Percentiles rank a stretch among this genome's conserved stretches.
Conservation (phyloP, 202 grass and related monocot species). For the Hordeum pubiflorum region DNA sequence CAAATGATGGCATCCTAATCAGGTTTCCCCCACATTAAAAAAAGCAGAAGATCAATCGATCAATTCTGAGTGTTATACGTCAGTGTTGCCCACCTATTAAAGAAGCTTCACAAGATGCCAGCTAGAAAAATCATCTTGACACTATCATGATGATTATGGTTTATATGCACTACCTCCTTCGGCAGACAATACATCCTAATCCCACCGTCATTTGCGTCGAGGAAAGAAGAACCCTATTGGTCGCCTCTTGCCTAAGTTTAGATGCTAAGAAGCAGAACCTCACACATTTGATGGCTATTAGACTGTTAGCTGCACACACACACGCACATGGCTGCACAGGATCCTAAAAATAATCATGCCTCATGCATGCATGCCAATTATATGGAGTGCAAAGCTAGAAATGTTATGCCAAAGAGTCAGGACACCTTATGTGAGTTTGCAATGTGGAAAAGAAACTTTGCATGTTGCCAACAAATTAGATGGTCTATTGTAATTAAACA, state of each 20-base stretch:
- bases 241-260: background rate
- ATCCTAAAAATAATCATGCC: slow-evolving; percentile 15
- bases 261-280: background rate
- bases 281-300: slow-evolving; percentile 8
- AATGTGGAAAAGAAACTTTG: background rate
- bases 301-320: slow-evolving; percentile 7
- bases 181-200: slow-evolving; percentile 24
- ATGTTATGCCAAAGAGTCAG: background rate
- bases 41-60: no score
- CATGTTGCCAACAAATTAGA: background rate
- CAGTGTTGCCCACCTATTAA: no score
- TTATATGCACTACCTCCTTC: background rate
- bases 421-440: background rate
- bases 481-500: background rate
- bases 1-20: background rate
- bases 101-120: background rate
- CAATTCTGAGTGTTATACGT: background rate
- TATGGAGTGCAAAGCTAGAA: background rate
- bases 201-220: slow-evolving; percentile 2
- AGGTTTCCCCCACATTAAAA: background rate
- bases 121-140: background rate
- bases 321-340: slow-evolving; percentile 24
- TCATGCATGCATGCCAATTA: slow-evolving; percentile 12
- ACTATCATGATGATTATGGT: slow-evolving; percentile 11
- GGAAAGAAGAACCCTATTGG: slow-evolving; percentile 2